Conservation (phyloP, 345 rosid species). For the Stellera chamaejasme region DNA sequence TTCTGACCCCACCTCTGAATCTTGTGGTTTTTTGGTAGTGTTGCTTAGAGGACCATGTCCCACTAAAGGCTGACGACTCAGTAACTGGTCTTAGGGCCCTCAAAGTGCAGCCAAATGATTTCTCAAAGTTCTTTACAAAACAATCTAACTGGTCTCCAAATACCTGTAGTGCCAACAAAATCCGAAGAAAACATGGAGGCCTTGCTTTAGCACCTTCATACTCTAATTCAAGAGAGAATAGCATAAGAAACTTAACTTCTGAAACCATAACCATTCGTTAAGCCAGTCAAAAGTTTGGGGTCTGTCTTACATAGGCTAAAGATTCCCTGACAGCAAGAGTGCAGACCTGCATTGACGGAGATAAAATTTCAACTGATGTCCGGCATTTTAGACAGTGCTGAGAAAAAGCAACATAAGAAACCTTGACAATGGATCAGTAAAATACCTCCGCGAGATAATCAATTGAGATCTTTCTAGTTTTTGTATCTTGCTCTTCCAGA, state of each 20-base stretch:
- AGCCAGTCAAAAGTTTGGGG: conserved; percentile 30
- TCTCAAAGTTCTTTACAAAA: conserved; percentile 67
- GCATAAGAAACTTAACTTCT: conserved; percentile 26
- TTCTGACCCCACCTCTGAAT: conserved; percentile 14
- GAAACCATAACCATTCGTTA: conserved; percentile 27
- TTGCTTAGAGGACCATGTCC: conserved; percentile 11
- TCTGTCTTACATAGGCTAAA: conserved; percentile 73
- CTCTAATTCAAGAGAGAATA: neutral
- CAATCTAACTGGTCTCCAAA: conserved; percentile 63
- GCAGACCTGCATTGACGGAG: conserved; percentile 58
- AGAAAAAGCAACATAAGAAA: neutral
- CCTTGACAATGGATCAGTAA: neutral
- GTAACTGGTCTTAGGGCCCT: conserved; percentile 66
- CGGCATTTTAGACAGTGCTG: neutral
- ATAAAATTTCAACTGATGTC: neutral
- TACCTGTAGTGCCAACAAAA: conserved; percentile 40
- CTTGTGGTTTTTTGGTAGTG: conserved; percentile 16
- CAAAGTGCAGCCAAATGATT: conserved; percentile 75
- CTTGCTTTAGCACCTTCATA: conserved; percentile 15
- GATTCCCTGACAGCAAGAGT: conserved; percentile 80
- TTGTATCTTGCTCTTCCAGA: conserved; percentile 45
- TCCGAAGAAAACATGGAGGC: conserved; percentile 13
- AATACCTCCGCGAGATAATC: conserved; percentile 67
- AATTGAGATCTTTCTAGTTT: conserved; percentile 34
- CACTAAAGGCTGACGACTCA: conserved; percentile 31